Base-by-base conservation (phyloP, 768 basidiomycete species). In the Dacryopinax primogenitus region DNA sequence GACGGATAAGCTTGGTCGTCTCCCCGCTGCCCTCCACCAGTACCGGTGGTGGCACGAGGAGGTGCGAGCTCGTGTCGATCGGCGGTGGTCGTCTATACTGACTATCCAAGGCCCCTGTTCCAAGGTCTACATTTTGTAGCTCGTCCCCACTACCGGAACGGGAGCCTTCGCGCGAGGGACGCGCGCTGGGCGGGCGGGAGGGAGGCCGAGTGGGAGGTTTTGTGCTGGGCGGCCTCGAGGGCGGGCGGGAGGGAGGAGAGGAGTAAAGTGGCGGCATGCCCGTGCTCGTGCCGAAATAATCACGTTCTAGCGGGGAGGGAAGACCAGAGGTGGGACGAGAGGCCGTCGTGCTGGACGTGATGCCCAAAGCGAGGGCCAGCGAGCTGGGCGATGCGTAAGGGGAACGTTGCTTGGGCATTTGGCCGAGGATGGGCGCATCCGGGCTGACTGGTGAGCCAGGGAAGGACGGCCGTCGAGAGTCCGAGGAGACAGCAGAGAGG, bases 391-490 rank as follows among this genome's bases (percentile, higher is more conserved):
- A 58, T 3, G 51, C 51, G 30, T 58, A 58, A 30, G 51, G 51
- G 26, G 51, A 58, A 30, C 51, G 51, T 30, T 77, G 74, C 33
- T 66, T 72, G 39, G 77, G 70, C 67, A 85, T 82, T 64, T 85
- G 81, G 16, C 85, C 85, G 1, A 86, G 75, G 66, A 87, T 85
- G 26, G 83, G 83, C 64, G 80, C 81, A 66, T 80, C 78, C 51
- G 79, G 75, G 62, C 77, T 75, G 47, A 83, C 71, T 7, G 83
- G 79, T 0, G 80, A 74, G 41, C 77, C 78, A 3, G 81, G 74
- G 66, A 75, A 79, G 2, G 77, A 36, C 32, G 72, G 80, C 87
- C 78, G 72, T 88, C 86, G 87, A 88, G 13, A 89, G 51, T 33
- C 35, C 33, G 62, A 33, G 35, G 62, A 62, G 62, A 3, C 62